A percentile compares a stretch with the other conserved stretches of the same genome.
phyloP scores from a whole-genome alignment of 495 filamentous ascomycete species.

The Annulohypoxylon maeteangense region DNA sequence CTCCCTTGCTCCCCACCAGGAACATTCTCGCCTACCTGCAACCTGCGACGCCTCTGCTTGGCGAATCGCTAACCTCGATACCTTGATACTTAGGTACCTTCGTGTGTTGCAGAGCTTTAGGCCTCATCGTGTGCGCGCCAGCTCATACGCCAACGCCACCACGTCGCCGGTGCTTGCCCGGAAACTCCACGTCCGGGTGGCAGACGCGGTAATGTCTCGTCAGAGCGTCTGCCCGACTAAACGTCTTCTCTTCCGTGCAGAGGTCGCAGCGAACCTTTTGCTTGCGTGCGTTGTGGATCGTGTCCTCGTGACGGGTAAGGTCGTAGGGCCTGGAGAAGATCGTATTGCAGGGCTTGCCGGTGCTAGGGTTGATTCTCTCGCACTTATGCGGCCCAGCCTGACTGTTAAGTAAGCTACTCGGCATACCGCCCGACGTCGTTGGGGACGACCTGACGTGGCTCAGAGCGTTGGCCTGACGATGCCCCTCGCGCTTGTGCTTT shows the following conservation, averaged over 20 bases:
- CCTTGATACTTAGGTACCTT: background rate
- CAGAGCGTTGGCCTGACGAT: slow-evolving; percentile 71
- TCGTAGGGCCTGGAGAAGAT: slow-evolving; percentile 98
- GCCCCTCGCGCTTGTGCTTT: slow-evolving; percentile 94
- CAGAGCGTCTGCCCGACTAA: slow-evolving; percentile 89
- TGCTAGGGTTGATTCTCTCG: slow-evolving; percentile 92
- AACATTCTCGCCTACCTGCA: slow-evolving; percentile 14
- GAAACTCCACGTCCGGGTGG: slow-evolving; percentile 85
- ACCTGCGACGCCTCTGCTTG: slow-evolving; percentile 20
- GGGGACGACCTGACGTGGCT: slow-evolving; percentile 45
- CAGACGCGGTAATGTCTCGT: slow-evolving; percentile 93
- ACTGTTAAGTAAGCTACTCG: slow-evolving; percentile 65
- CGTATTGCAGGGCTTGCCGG: slow-evolving; percentile 94
- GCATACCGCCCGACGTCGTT: slow-evolving; percentile 15
- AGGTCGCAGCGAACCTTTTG: slow-evolving; percentile 94
- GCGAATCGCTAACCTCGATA: background rate
- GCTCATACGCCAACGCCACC: slow-evolving; percentile 45
- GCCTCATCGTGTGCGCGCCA: slow-evolving; percentile 20
- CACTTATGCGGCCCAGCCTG: slow-evolving; percentile 92
- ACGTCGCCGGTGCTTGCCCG: slow-evolving; percentile 68
- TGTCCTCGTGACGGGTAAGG: slow-evolving; percentile 95
- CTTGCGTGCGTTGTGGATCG: slow-evolving; percentile 94
- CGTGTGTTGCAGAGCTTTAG: slow-evolving; percentile 7
- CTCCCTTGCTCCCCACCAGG: slow-evolving; percentile 13
- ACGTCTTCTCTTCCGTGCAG: slow-evolving; percentile 98